Conservation (phyloP, 2,329 filamentous ascomycete genomes). For the Penicillium sp. region DNA sequence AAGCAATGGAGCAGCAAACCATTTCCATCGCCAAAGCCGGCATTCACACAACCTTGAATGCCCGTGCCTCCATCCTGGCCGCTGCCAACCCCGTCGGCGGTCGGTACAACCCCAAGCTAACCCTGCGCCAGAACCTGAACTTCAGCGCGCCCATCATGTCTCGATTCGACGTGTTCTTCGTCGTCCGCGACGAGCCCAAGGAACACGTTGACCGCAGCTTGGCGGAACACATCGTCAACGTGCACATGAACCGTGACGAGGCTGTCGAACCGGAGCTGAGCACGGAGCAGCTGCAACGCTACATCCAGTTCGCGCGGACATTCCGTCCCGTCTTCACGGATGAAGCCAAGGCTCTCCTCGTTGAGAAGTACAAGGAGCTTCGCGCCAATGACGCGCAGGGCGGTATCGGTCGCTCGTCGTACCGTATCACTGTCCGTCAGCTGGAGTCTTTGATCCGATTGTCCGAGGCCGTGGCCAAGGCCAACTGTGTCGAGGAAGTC, state of each 20-base stretch:
- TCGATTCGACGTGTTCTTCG: constrained; percentile 97
- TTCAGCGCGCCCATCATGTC: constrained; percentile 99
- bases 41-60: constrained; percentile 95
- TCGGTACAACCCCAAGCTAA: constrained; percentile 91
- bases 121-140: constrained; percentile 90
- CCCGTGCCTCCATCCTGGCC: constrained; percentile 88
- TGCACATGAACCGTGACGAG: constrained; percentile 88
- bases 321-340: constrained; percentile 91
- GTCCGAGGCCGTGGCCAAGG: constrained; percentile 96
- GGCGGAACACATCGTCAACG: constrained; percentile 87
- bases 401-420: constrained; percentile 88
- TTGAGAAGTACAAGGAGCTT: constrained; percentile 92
- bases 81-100: constrained; percentile 94
- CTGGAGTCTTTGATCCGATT: constrained; percentile 93
- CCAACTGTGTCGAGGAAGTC: constrained; percentile 91
- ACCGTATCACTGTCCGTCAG: constrained; percentile 94
- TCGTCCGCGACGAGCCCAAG: constrained; percentile 94
- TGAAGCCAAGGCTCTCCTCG: constrained; percentile 77
- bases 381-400: constrained; percentile 90
- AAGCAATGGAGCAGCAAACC: constrained; percentile 99
- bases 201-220: constrained; percentile 85
- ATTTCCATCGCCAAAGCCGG: constrained; percentile 98
- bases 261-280: constrained; percentile 90
- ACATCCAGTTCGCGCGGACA: constrained; percentile 91
- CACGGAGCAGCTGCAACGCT: constrained; percentile 92